A percentile compares a stretch with the other conserved stretches of the same genome.
Conservation (phyloP, 1,284 basidiomycete species). For the Tylopilus orsonianus region DNA sequence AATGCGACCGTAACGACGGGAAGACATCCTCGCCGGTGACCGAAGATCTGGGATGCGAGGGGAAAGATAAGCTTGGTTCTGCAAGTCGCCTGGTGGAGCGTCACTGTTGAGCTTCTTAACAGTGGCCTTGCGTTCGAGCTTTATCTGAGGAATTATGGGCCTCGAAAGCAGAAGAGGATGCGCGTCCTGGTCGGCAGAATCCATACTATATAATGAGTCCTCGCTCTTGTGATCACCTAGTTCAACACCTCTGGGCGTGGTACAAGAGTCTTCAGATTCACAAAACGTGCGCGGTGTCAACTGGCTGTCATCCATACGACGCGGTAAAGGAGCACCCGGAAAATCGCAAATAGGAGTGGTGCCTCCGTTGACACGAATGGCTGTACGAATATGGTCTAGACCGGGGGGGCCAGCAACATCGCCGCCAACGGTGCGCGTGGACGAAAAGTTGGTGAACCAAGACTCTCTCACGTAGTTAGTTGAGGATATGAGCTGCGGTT, state of each 20-base stretch:
- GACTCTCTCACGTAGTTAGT: conserved; percentile 19
- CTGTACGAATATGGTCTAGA: background rate
- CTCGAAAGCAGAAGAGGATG: conserved; percentile 29
- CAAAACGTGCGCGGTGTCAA: too few relatives aligned
- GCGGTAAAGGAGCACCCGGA: background rate
- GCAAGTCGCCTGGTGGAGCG: background rate
- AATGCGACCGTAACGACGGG: conserved; percentile 21
- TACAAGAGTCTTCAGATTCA: background rate
- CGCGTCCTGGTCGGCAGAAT: conserved; percentile 29
- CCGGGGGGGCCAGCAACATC: conserved; percentile 11
- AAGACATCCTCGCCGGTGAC: conserved; percentile 15
- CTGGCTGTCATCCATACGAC: background rate
- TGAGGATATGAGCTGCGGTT: conserved; percentile 23
- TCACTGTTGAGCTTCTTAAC: conserved; percentile 16
- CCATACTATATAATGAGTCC: conserved; percentile 27
- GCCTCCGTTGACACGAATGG: background rate
- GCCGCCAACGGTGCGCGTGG: conserved; percentile 14
- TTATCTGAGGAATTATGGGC: conserved; percentile 30
- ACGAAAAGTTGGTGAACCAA: conserved; percentile 15
- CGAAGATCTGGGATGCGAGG: conserved; percentile 19
- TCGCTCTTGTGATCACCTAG: conserved; percentile 7
- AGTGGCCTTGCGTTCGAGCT: conserved; percentile 30
- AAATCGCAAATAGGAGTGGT: background rate
- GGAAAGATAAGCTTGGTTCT: conserved; percentile 16
- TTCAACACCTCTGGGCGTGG: background rate